phyloP scores from a whole-genome alignment of 1,284 basidiomycete species.

The Cystobasidium slooffiae region DNA sequence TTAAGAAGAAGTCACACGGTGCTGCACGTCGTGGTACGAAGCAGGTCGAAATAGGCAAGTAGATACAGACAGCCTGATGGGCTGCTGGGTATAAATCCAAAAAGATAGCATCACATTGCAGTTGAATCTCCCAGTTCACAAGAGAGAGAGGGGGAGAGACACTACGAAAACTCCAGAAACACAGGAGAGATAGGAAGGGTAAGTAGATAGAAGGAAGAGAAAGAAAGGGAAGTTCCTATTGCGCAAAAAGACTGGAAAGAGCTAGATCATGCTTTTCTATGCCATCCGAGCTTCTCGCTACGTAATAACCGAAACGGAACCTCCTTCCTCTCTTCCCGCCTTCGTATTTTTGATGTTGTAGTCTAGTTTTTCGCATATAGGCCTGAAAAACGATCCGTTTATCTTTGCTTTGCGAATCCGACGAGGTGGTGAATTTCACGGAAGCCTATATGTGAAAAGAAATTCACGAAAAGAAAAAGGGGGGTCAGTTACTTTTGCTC shows the following conservation, averaged over 20 bases:
- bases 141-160: too few relatives aligned
- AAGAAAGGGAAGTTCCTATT: background rate
- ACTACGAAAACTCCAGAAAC: background rate
- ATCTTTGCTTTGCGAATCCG: constrained; percentile 76
- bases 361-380: background rate
- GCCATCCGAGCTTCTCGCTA: background rate
- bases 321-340: background rate
- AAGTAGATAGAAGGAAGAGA: background rate
- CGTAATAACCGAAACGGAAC: background rate
- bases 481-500: background rate
- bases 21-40: too few relatives aligned
- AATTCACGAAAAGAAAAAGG: background rate
- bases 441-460: constrained; percentile 62
- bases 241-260: background rate
- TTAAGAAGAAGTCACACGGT: too few relatives aligned
- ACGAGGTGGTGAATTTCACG: constrained; percentile 90
- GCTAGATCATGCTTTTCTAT: background rate
- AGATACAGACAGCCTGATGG: too few relatives aligned
- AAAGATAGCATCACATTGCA: background rate
- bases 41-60: too few relatives aligned
- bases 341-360: background rate
- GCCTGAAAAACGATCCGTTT: constrained; percentile 3
- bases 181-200: background rate
- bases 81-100: background rate
- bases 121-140: too few relatives aligned